These are phyloP conservation scores for Colletotrichum endophyticum DNA, from an alignment of 2,329 filamentous ascomycete species.

Conservation along the genomic window DNA sequence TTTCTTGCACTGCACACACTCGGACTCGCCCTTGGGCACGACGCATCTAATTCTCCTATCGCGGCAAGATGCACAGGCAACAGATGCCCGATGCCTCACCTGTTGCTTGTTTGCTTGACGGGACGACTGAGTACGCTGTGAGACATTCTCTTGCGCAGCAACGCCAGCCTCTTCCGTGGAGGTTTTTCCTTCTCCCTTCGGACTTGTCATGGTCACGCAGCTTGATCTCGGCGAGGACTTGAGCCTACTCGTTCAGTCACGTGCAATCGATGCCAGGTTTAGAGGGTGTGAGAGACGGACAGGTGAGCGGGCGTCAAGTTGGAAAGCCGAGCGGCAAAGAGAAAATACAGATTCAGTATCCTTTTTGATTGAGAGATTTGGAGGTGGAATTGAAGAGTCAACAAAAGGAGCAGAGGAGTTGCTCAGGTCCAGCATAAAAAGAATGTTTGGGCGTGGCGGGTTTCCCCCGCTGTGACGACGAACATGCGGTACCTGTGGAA, in stretches of 20 bases:
- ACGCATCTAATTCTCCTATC: constrained; percentile 54
- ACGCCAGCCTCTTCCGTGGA: constrained; percentile 28
- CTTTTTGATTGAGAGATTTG: not conserved
- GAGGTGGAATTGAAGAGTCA: not conserved
- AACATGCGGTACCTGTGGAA: not conserved
- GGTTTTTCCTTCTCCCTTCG: not conserved
- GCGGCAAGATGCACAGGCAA: constrained; percentile 60
- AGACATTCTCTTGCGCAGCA: constrained; percentile 36
- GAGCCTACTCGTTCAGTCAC: not conserved
- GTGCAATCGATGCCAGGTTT: not conserved
- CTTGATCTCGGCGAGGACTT: not conserved
- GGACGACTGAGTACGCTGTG: constrained; percentile 29
- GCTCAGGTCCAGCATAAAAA: not conserved
- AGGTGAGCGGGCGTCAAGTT: not conserved
- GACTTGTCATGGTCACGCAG: not conserved
- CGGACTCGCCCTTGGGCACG: constrained; percentile 53
- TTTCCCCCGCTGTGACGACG: not conserved
- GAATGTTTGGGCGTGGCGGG: not conserved
- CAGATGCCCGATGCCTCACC: constrained; percentile 53
- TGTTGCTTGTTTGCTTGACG: constrained; percentile 38
- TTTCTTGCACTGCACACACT: constrained; percentile 58
- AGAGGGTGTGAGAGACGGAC: not conserved
- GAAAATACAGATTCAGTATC: not conserved
- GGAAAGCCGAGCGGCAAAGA: not conserved
- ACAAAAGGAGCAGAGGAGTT: not conserved